Base-by-base conservation (phyloP, 2,329 filamentous ascomycete species). In the Onygenales sp. region DNA sequence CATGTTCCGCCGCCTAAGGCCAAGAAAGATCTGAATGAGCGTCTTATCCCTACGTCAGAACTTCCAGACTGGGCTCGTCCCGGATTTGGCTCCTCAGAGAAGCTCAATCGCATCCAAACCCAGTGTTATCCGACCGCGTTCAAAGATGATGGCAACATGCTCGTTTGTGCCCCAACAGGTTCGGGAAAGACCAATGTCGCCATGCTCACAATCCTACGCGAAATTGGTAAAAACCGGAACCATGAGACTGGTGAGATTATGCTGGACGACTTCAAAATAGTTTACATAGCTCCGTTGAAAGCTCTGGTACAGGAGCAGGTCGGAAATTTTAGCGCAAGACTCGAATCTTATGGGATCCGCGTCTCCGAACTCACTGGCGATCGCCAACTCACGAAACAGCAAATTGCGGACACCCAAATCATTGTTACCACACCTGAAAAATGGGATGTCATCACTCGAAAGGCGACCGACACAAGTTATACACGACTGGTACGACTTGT, bases 351-450 rank as follows among this genome's bases (percentile, higher is more conserved):
- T 59, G 93, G 93, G 40, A 90, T 98, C 66, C 86, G 82, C 55
- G 93, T 98, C 9, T 83, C 91, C n/a, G 93, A 98, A 71, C 76
- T 98, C 64, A 98, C 93, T 57, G 93, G 93, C 74, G 93, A 98
- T 74, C 88, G 93, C 51, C 93, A 97, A 72, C 85, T 98, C 66
- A 98, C 92, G 17, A 98, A 98, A 72, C 90, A 95, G 69, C 93
- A 98, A 76, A 97, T 98, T 58, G 84, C 92, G 1, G 93, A 98
- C 64, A 98, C 93, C 0, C 92, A 98, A 68, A 85, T 98, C 61
- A 98, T 98, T 62, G 91, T 98, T 55, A 98, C 93, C 0, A 98
- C 93, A 0, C 93, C 93, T 17, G 93, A 98, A 71, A 98, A 98
- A 74, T 98, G 90, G 87, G 93, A 98, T 71, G 92, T 98, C 61